phyloP scores from a whole-genome alignment of 2,329 filamentous ascomycete genomes.

The Xylariomycetidae sp. region DNA sequence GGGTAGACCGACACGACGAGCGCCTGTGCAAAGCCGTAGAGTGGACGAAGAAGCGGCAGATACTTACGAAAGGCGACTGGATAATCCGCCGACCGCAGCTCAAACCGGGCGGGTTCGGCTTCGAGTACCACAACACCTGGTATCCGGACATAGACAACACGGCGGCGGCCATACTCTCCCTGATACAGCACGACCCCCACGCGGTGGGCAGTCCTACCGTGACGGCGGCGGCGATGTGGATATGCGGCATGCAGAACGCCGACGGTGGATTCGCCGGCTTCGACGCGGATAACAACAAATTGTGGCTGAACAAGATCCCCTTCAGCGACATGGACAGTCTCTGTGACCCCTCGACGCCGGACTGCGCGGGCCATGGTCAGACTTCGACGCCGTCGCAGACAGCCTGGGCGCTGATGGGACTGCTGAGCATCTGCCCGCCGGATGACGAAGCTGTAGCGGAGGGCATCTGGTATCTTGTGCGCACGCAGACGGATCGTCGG shows the following conservation, averaged over 20 bases:
- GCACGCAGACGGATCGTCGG: not conserved
- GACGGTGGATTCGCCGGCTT: conserved; percentile 32
- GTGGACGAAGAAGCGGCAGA: conserved; percentile 2
- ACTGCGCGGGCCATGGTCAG: conserved; percentile 25
- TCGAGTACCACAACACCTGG: conserved; percentile 27
- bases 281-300: conserved; percentile 27
- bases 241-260: conserved; percentile 30
- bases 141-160: conserved; percentile 32
- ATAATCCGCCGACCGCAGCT: conserved; percentile 18
- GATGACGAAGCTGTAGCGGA: not conserved
- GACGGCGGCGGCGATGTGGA: conserved; percentile 16
- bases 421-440: not conserved
- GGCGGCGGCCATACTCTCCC: conserved; percentile 23
- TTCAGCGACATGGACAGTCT: conserved; percentile 33
- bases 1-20: too few species aligned
- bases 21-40: conserved; percentile 16
- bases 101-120: conserved; percentile 23
- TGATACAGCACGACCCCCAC: conserved; percentile 18
- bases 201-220: not conserved
- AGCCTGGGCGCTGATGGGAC: not conserved
- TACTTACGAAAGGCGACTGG: conserved; percentile 23
- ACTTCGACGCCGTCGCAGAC: not conserved
- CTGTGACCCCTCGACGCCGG: conserved; percentile 27
- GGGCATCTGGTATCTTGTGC: not conserved
- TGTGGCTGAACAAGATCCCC: conserved; percentile 29